A percentile compares a stretch with the other conserved stretches of the same genome.
These are phyloP conservation scores for Vigna nakashimae DNA, from an alignment of 306 rosid species.

Conservation along the genomic window DNA sequence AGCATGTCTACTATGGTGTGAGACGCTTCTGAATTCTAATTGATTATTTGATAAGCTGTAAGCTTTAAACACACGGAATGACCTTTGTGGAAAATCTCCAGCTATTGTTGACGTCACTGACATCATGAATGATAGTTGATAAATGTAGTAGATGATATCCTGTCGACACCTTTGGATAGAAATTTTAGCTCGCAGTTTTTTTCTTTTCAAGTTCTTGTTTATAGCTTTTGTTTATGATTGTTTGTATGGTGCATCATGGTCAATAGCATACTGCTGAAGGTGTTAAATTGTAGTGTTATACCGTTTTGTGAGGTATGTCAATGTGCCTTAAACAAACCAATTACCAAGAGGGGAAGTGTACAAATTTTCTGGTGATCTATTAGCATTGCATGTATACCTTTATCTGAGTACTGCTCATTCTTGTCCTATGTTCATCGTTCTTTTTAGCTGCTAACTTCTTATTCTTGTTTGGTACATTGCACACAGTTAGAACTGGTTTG, in stretches of 20 bases:
- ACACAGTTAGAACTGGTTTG: slow-evolving; percentile 87
- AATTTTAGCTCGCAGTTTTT: not conserved
- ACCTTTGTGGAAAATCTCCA: not conserved
- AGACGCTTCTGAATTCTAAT: slow-evolving; percentile 33
- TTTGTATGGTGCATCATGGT: slow-evolving; percentile 25
- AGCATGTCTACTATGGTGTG: slow-evolving; percentile 33
- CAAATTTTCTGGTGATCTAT: not conserved
- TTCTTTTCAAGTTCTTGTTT: not conserved
- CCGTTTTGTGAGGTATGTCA: not conserved
- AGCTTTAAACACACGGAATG: slow-evolving; percentile 7
- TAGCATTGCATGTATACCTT: slow-evolving; percentile 14
- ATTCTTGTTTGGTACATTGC: slow-evolving; percentile 43
- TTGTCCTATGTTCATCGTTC: not conserved
- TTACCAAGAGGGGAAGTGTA: not conserved
- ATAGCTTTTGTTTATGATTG: not conserved
- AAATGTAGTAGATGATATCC: not conserved
- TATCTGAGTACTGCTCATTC: not conserved
- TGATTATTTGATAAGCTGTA: slow-evolving; percentile 30
- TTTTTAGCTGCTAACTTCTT: not conserved
- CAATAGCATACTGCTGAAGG: slow-evolving; percentile 12
- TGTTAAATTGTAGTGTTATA: not conserved
- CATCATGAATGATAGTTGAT: not conserved
- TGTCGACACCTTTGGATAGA: slow-evolving; percentile 25
- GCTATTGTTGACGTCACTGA: not conserved
- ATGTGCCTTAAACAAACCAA: slow-evolving; percentile 28